Conservation (phyloP, 768 basidiomycete genomes). For the Exsudoporus frostii region DNA sequence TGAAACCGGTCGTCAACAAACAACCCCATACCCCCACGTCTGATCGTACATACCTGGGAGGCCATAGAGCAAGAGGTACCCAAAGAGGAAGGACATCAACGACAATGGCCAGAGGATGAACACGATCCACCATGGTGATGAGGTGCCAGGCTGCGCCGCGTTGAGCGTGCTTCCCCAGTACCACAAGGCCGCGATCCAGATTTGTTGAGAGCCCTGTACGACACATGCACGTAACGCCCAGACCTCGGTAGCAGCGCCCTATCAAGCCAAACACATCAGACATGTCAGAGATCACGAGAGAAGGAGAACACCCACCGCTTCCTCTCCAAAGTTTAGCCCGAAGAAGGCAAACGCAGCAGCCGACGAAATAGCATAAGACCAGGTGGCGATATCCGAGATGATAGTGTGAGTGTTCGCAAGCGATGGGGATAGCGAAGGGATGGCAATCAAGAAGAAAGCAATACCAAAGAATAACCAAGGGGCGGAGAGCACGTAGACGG, state of each 20-base stretch:
- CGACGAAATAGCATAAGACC: conserved; percentile 91
- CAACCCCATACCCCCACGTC: background rate
- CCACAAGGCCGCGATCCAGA: conserved; percentile 95
- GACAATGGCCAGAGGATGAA: conserved; percentile 80
- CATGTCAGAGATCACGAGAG: background rate
- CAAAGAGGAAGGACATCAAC: conserved; percentile 70
- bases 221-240: conserved; percentile 91
- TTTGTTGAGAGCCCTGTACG: conserved; percentile 92
- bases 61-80: conserved; percentile 81
- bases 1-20: conserved; percentile 25
- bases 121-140: conserved; percentile 83
- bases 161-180: conserved; percentile 90
- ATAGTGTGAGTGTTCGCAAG: conserved; percentile 62
- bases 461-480: conserved; percentile 92
- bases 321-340: conserved; percentile 95
- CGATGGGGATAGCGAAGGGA: conserved; percentile 68
- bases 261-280: conserved; percentile 8
- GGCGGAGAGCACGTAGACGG: conserved; percentile 77
- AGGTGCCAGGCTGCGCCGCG: conserved; percentile 43
- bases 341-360: conserved; percentile 92
- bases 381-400: conserved; percentile 76
- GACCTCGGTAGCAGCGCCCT: conserved; percentile 93
- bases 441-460: conserved; percentile 88
- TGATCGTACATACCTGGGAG: conserved; percentile 61
- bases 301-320: conserved; percentile 59